phyloP scores from a whole-genome alignment of 2,329 filamentous ascomycete genomes.

The Calycina herbarum region DNA sequence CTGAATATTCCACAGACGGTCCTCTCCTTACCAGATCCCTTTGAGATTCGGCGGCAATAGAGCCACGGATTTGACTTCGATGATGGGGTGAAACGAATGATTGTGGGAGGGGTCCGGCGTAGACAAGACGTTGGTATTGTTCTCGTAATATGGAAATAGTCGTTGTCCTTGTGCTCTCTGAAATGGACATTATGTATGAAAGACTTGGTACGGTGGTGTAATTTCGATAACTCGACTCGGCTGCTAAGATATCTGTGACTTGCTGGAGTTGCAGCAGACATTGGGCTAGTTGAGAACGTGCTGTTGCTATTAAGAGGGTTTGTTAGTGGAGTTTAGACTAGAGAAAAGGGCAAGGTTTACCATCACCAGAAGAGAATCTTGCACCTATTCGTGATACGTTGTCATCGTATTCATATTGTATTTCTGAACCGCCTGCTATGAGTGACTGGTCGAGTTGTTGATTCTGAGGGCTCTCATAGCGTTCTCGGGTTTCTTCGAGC shows the following conservation, averaged over 20 bases:
- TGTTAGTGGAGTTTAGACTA: background rate
- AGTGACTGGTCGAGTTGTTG: slow-evolving; percentile 15
- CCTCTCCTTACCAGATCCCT: slow-evolving; percentile 15
- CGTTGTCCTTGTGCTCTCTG: slow-evolving; percentile 12
- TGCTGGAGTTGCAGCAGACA: slow-evolving; percentile 17
- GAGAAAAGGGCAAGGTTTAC: background rate
- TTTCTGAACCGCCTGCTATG: slow-evolving; percentile 8
- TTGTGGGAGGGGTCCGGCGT: slow-evolving; percentile 1
- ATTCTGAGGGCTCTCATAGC: slow-evolving; percentile 9
- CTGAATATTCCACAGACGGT: background rate
- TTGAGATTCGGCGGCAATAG: slow-evolving; percentile 12
- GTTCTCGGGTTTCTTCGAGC: slow-evolving; percentile 11
- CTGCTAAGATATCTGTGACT: background rate
- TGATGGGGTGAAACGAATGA: slow-evolving; percentile 14
- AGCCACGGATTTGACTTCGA: slow-evolving; percentile 14
- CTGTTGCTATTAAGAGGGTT: background rate
- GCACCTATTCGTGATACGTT: slow-evolving; percentile 13
- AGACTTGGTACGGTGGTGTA: slow-evolving; percentile 10
- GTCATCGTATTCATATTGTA: slow-evolving; percentile 19
- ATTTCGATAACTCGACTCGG: slow-evolving; percentile 1
- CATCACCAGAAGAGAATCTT: slow-evolving; percentile 16
- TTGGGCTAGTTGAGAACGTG: slow-evolving; percentile 10
- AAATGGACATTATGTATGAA: slow-evolving; percentile 7
- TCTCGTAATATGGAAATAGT: slow-evolving; percentile 14
- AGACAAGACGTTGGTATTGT: slow-evolving; percentile 17